phyloP scores from a whole-genome alignment of 2,329 filamentous ascomycete genomes.

The Monosporascus sp. region DNA sequence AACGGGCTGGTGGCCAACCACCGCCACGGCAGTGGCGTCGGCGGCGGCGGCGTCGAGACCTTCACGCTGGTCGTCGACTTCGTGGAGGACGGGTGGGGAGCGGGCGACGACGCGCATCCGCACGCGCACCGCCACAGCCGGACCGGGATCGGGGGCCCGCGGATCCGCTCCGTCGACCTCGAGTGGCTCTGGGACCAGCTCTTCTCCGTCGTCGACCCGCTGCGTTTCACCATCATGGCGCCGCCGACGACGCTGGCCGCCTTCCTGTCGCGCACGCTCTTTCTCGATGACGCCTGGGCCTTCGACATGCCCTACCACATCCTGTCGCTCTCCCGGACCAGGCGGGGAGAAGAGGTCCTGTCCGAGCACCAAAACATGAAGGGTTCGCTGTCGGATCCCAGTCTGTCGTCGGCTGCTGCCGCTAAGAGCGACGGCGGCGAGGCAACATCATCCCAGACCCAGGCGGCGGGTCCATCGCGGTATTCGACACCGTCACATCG shows the following conservation, averaged over 20 bases:
- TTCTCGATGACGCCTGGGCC: conserved; percentile 54
- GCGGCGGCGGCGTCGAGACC: conserved; percentile 31
- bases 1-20: conserved; percentile 19
- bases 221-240: conserved; percentile 51
- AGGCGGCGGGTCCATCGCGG: not conserved
- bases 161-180: conserved; percentile 25
- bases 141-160: conserved; percentile 16
- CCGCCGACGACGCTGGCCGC: conserved; percentile 57
- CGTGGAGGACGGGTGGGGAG: conserved; percentile 17
- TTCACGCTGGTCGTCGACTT: conserved; percentile 36
- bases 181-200: conserved; percentile 51
- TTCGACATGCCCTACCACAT: conserved; percentile 61
- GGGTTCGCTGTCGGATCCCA: conserved; percentile 1
- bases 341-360: conserved; percentile 4
- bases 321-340: conserved; percentile 39
- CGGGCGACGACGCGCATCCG: conserved; percentile 1
- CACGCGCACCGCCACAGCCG: conserved; percentile 13
- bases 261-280: conserved; percentile 52
- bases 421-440: not conserved
- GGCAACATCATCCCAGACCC: not conserved
- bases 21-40: not conserved
- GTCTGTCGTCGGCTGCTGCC: not conserved
- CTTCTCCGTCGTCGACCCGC: conserved; percentile 47
- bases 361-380: not conserved
- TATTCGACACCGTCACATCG: no score